Percentiles rank a stretch among this genome's conserved stretches.
These are phyloP conservation scores for Glycyrrhiza uralensis DNA, from an alignment of 306 rosid species.

Conservation along the genomic window DNA sequence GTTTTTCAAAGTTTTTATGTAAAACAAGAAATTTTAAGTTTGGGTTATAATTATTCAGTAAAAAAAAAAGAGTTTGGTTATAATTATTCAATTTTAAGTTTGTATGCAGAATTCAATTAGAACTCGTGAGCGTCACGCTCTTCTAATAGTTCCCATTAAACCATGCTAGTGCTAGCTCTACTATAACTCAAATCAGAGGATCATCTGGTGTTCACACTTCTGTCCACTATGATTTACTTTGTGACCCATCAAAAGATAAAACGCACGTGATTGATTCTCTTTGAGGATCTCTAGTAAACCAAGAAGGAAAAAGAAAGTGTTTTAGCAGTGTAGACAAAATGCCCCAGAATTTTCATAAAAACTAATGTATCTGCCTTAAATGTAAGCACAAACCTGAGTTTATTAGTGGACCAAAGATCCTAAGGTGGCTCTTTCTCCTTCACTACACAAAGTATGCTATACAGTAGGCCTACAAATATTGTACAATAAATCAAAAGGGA, in stretches of 20 bases:
- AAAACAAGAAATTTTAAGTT: too few relatives aligned
- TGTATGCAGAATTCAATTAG: too few relatives aligned
- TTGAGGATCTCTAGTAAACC: not conserved
- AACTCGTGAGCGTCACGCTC: too few relatives aligned
- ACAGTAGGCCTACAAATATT: constrained; percentile 48
- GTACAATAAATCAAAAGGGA: constrained; percentile 33
- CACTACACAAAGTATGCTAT: constrained; percentile 46
- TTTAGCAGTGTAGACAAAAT: not conserved
- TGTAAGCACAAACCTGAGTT: constrained; percentile 46
- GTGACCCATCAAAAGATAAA: not conserved
- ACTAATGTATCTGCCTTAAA: constrained; percentile 33
- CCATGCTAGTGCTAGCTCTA: too few relatives aligned
- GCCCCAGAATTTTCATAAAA: not conserved
- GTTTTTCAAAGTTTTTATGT: too few relatives aligned
- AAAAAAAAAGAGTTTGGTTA: too few relatives aligned
- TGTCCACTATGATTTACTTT: not conserved
- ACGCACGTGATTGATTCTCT: not conserved
- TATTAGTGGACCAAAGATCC: constrained; percentile 44
- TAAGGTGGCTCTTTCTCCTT: constrained; percentile 39
- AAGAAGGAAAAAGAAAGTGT: not conserved
- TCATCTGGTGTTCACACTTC: too few relatives aligned
- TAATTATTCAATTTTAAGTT: too few relatives aligned
- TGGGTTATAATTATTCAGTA: too few relatives aligned
- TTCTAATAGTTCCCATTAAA: too few relatives aligned
- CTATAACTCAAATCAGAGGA: too few relatives aligned